These are phyloP conservation scores for Prunella vulgaris DNA, from an alignment of 257 asterid species.

Conservation along the genomic window DNA sequence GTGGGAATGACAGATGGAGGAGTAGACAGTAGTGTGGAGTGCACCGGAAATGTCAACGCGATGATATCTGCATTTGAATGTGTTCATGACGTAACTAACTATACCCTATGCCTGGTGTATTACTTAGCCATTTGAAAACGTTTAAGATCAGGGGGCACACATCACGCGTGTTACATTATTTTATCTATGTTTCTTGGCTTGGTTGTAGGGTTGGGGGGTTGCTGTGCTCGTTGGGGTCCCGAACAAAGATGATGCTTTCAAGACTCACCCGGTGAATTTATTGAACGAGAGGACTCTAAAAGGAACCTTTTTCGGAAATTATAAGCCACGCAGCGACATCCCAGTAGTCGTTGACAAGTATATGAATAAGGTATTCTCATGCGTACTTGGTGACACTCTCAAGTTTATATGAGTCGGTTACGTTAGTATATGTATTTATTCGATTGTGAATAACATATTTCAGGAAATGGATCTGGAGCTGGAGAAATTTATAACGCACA, in stretches of 20 bases:
- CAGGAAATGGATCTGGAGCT: slow-evolving; percentile 57
- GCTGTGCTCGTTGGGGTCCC: slow-evolving; percentile 95
- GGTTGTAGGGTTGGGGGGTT: slow-evolving; percentile 84
- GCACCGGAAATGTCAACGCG: slow-evolving; percentile 72
- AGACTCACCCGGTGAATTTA: slow-evolving; percentile 63
- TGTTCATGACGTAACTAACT: slow-evolving; percentile 64
- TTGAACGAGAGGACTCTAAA: slow-evolving; percentile 79
- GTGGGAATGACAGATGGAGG: slow-evolving; percentile 85
- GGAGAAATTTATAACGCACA: slow-evolving; percentile 63
- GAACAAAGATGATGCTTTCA: slow-evolving; percentile 59
- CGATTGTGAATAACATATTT: neutral
- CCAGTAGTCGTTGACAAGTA: slow-evolving; percentile 71
- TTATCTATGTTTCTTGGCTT: neutral
- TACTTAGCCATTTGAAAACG: neutral
- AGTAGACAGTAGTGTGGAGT: slow-evolving; percentile 77
- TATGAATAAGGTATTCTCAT: slow-evolving; percentile 52
- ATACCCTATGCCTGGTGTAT: neutral
- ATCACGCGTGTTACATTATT: neutral
- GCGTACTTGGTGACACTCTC: neutral
- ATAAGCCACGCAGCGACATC: slow-evolving; percentile 68
- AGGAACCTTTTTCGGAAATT: slow-evolving; percentile 87
- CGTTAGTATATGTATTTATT: neutral
- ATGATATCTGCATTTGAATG: slow-evolving; percentile 96
- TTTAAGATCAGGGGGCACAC: neutral
- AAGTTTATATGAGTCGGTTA: too few species aligned